These are phyloP conservation scores for Boletus edulis DNA, from an alignment of 768 basidiomycete genomes.

Conservation along the genomic window DNA sequence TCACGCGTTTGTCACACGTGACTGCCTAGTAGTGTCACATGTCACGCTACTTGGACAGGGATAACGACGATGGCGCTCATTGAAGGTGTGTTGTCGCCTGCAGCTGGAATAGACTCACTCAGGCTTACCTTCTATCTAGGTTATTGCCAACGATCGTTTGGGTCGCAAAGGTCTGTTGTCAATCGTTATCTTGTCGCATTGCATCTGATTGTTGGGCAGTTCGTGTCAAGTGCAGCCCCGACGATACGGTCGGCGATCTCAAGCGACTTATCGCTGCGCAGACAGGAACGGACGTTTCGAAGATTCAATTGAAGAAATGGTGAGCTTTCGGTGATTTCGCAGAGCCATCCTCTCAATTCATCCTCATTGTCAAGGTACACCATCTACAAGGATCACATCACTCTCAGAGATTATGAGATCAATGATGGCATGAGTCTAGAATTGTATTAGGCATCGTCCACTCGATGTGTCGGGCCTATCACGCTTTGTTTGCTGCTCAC, in stretches of 20 bases:
- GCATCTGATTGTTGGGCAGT: conserved; percentile 47
- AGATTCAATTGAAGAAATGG: conserved; percentile 98
- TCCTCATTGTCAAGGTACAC: conserved; percentile 65
- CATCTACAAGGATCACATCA: conserved; percentile 95
- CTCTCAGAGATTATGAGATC: conserved; percentile 89
- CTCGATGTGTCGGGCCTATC: conserved; percentile 1
- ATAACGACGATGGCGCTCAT: conserved; percentile 50
- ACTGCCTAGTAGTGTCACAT: conserved; percentile 4
- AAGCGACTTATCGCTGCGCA: conserved; percentile 98
- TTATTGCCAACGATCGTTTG: conserved; percentile 94
- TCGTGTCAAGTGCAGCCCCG: conserved; percentile 90
- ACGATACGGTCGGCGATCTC: conserved; percentile 96
- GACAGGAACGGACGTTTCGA: conserved; percentile 79
- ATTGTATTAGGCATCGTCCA: conserved; percentile 59
- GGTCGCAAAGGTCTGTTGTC: conserved; percentile 77
- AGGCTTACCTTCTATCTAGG: conserved; percentile 39
- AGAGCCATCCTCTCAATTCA: neutral
- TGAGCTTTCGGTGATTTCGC: conserved; percentile 35
- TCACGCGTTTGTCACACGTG: conserved; percentile 25
- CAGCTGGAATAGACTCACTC: neutral
- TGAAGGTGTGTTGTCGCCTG: conserved; percentile 45
- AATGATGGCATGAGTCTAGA: conserved; percentile 92
- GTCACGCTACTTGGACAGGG: conserved; percentile 8
- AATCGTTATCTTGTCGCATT: neutral
- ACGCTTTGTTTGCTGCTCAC: neutral